These are phyloP conservation scores for Ogataea neopini DNA, from an alignment of 805 yeast genomes.

Conservation along the genomic window DNA sequence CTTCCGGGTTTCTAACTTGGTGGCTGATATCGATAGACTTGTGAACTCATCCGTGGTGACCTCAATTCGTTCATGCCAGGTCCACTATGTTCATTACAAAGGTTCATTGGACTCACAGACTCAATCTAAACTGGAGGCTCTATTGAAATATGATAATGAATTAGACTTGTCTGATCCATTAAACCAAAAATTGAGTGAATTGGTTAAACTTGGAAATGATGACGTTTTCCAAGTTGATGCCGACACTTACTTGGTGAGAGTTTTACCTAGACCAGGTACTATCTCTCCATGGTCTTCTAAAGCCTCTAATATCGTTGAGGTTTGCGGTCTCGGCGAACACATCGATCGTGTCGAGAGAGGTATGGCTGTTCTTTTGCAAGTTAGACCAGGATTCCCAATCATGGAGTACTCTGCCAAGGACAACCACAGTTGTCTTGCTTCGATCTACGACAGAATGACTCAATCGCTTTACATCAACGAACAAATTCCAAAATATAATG, in stretches of 20 bases:
- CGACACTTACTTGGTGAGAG: constrained; percentile 62
- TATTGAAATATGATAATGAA: constrained; percentile 74
- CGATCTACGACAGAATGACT: constrained; percentile 94
- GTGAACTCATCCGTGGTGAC: constrained; percentile 68
- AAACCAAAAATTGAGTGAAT: constrained; percentile 22
- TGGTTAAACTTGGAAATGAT: constrained; percentile 33
- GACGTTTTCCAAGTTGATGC: constrained; percentile 31
- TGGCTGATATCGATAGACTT: constrained; percentile 69
- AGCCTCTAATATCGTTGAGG: constrained; percentile 91
- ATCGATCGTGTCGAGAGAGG: constrained; percentile 93
- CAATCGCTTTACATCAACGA: constrained; percentile 61
- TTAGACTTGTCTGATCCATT: constrained; percentile 50
- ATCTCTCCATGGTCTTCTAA: constrained; percentile 99
- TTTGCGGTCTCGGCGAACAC: constrained; percentile 73
- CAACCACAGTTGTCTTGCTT: constrained; percentile 54
- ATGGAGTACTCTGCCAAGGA: constrained; percentile 53
- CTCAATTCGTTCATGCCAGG: constrained; percentile 69
- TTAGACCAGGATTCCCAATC: constrained; percentile 70
- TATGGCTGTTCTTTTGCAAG: constrained; percentile 66
- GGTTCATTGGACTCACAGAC: constrained; percentile 42
- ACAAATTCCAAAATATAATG: constrained; percentile 62
- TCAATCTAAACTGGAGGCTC: constrained; percentile 50
- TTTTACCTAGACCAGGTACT: constrained; percentile 92
- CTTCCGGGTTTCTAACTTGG: constrained; percentile 76
- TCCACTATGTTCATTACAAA: constrained; percentile 78